phyloP scores from a whole-genome alignment of 2,329 filamentous ascomycete genomes.

The Calonectria crousiana region DNA sequence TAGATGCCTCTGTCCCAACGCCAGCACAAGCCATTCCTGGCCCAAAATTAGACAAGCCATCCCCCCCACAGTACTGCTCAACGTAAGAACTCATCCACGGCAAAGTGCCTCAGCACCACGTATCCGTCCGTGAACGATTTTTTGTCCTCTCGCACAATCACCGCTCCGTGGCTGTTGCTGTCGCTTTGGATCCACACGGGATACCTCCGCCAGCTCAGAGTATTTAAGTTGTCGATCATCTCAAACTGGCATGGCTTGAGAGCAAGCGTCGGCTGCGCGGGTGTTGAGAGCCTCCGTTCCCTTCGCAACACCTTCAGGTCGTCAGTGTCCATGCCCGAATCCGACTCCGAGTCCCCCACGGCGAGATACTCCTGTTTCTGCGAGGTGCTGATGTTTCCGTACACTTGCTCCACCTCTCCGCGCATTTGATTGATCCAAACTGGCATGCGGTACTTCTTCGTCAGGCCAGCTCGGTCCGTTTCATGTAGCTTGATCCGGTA shows the following conservation, averaged over 20 bases:
- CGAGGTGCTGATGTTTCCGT: slow-evolving; percentile 77
- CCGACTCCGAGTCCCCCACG: slow-evolving; percentile 62
- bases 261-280: slow-evolving; percentile 77
- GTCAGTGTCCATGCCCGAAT: slow-evolving; percentile 49
- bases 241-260: slow-evolving; percentile 84
- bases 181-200: slow-evolving; percentile 82
- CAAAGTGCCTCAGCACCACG: slow-evolving; percentile 84
- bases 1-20: background rate
- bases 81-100: slow-evolving; percentile 75
- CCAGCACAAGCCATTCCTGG: background rate
- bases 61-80: slow-evolving; percentile 27
- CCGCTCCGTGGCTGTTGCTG: slow-evolving; percentile 88
- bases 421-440: slow-evolving; percentile 82
- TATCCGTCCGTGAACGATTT: slow-evolving; percentile 80
- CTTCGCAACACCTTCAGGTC: slow-evolving; percentile 56
- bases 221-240: slow-evolving; percentile 84
- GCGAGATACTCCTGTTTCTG: slow-evolving; percentile 80
- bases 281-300: slow-evolving; percentile 56
- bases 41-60: background rate
- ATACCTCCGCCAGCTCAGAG: slow-evolving; percentile 73
- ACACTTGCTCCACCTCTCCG: slow-evolving; percentile 80
- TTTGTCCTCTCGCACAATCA: slow-evolving; percentile 82
- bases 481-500: slow-evolving; percentile 83
- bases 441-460: slow-evolving; percentile 80
- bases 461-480: slow-evolving; percentile 74